Evolutionary conservation across 371 early-diverging fungal genomes (phyloP), one percentile per base, ranked within the genome.

Genomic region (Mortierella sp.): DNA sequence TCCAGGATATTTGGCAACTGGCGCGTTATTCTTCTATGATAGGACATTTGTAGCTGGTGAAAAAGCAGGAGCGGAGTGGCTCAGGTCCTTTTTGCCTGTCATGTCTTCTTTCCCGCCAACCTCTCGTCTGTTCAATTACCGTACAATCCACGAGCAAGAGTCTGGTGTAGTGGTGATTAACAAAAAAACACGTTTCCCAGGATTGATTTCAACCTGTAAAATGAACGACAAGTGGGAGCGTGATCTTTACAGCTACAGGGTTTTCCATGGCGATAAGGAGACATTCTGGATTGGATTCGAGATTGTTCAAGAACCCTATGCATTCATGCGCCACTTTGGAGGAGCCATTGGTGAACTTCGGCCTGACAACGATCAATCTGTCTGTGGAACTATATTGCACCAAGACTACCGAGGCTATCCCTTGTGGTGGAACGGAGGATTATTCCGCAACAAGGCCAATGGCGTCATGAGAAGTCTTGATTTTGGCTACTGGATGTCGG

Each of bases 11-110:
- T 67, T 81, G 22, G 68, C 73, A 4, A 87, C 88, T 1, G 92
- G 94, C 5, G 80, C 90, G 0, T 66, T 94, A 2, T 91, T 90
- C 72, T 94, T 91, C 72, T 85, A 87, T 57, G 93, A 91, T 68
- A 88, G 92, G 12, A 89, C 88, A 0, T 69, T 89, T 20, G 86
- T 84, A 47, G 64, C 78, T 12, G 79, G 80, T 9, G 86, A 83
- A 81, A 52, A 76, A 0, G 57, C 67, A 6, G 88, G 88, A 1
- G 78, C 81, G 9, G 45, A 59, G 28, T 89, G 88, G 87, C 37
- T 90, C 1, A 70, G 76, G 37, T 84, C 89, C 0, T 85, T 88
- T 18, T 73, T 91, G 47, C 88, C 88, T 3, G 83, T 86, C 8
- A 75, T 66, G 54, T 89, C 87, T 39, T 83, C 81, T 3, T 76